Conservation (phyloP, 352 stramenopile species). For the Saprolegnia parasitica region DNA sequence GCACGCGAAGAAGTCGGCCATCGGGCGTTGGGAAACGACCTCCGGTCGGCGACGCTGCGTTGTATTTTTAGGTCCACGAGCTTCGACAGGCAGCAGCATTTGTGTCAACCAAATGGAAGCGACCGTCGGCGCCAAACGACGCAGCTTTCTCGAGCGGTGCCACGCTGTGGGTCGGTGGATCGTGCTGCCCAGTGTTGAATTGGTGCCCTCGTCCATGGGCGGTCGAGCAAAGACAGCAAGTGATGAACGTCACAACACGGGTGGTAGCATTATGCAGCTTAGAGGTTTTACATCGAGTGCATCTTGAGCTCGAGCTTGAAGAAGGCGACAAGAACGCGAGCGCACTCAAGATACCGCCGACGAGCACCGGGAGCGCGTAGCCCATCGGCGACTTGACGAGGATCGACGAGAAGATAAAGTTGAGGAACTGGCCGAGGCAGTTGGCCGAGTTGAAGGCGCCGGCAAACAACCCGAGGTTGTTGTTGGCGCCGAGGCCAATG, state of each 20-base stretch:
- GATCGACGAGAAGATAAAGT: conserved; percentile 54
- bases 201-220: too few relatives aligned
- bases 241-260: neutral
- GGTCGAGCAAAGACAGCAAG: too few relatives aligned
- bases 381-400: conserved; percentile 60
- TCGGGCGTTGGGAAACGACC: conserved; percentile 29
- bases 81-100: too few relatives aligned
- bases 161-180: too few relatives aligned
- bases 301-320: conserved; percentile 55
- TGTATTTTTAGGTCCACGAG: too few relatives aligned
- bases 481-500: conserved; percentile 4
- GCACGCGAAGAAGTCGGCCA: conserved; percentile 65
- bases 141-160: too few relatives aligned
- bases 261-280: too few relatives aligned
- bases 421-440: conserved; percentile 66
- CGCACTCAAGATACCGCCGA: conserved; percentile 60
- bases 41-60: neutral
- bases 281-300: conserved; percentile 54
- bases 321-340: conserved; percentile 52
- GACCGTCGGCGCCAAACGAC: too few relatives aligned
- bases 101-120: too few relatives aligned
- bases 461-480: conserved; percentile 68
- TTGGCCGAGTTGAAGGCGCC: conserved; percentile 74
- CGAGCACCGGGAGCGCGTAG: conserved; percentile 61
- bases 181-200: too few relatives aligned